Evolutionary conservation across 2,329 filamentous ascomycete genomes (phyloP), one percentile per base, ranked within the genome.

Genomic region (Byssoonygena ceratinophila): DNA sequence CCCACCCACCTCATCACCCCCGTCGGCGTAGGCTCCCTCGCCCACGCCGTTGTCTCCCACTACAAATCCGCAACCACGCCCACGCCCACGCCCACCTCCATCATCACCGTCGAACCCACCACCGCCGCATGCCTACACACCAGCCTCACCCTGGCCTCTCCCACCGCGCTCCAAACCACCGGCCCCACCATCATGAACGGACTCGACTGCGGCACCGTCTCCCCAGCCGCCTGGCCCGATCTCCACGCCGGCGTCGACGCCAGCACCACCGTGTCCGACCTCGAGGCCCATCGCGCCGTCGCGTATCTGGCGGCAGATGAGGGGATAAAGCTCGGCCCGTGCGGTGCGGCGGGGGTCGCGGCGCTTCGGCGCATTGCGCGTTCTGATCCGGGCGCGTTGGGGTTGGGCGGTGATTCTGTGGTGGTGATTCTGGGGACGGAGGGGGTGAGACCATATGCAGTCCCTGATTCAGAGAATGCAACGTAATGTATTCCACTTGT

Each of bases 141-240:
- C 12, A 79, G 74, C 52, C 63, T 82, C 3, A 62, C 71, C 16
- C 66, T 64, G 0, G 79, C 77, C 0, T 59, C 73, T 32, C 66
- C 74, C 2, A 72, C 70, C 0, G 64, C 76, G 0, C 73, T 84
- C 1, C 54, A 64, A 6, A 86, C 83, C 0, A 71, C 69, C 0
- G 68, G 77, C 2, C n/a, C n/a, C n/a, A 87, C 82, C 0, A 86
- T 86, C 59, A 88, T 89, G 84, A 75, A 76, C 36, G 85, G 84
- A 0, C 78, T 89, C 70, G 81, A 85, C 58, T 89, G 84, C 55
- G 84, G 83, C 0, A 85, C 81, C 0, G 73, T 85, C 0, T 86
- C 83, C 0, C 71, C 71, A 0, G 79, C 76, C 0, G 81, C 84
- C 0, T 90, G 83, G 82, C 73, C 79, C 0, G 62, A 80, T 0